phyloP scores from a whole-genome alignment of 2,329 filamentous ascomycete species.

The Thelonectria olida region DNA sequence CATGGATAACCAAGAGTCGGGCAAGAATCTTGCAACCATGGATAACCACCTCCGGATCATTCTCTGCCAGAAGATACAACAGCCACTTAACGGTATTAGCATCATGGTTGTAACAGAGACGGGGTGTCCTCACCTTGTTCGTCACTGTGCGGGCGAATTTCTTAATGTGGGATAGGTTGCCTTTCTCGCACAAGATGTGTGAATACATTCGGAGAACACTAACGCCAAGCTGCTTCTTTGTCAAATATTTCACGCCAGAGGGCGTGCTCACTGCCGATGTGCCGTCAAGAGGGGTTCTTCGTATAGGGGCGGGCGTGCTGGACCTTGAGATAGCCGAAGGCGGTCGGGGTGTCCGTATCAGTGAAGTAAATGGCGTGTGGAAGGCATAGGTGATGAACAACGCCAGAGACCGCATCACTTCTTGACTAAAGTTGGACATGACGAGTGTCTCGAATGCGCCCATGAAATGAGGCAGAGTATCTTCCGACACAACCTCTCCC shows the following conservation, averaged over 20 bases:
- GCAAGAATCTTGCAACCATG: constrained; percentile 85
- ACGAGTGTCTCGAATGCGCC: constrained; percentile 82
- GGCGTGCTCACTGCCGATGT: constrained; percentile 42
- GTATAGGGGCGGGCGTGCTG: constrained; percentile 50
- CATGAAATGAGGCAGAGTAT: constrained; percentile 80
- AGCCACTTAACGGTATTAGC: constrained; percentile 72
- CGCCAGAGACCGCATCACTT: constrained; percentile 86
- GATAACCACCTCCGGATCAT: constrained; percentile 83
- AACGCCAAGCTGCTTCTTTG: constrained; percentile 77
- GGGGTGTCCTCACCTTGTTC: constrained; percentile 74
- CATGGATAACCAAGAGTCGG: constrained; percentile 84
- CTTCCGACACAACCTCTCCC: constrained; percentile 77
- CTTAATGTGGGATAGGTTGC: constrained; percentile 74
- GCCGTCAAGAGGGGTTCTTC: constrained; percentile 50
- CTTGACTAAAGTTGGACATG: constrained; percentile 81
- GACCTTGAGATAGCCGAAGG: constrained; percentile 50
- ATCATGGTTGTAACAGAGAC: no score
- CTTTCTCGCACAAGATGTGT: constrained; percentile 78
- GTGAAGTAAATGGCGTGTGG: constrained; percentile 64
- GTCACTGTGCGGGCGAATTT: constrained; percentile 95
- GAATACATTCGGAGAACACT: constrained; percentile 82
- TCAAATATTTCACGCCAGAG: constrained; percentile 51
- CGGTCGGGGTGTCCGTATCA: constrained; percentile 62
- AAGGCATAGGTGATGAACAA: constrained; percentile 94
- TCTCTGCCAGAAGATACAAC: constrained; percentile 87